A percentile compares a stretch with the other conserved stretches of the same genome.
Evolutionary conservation across 805 yeast species (phyloP).

Genomic region (Ogataea parapolymorpha): DNA sequence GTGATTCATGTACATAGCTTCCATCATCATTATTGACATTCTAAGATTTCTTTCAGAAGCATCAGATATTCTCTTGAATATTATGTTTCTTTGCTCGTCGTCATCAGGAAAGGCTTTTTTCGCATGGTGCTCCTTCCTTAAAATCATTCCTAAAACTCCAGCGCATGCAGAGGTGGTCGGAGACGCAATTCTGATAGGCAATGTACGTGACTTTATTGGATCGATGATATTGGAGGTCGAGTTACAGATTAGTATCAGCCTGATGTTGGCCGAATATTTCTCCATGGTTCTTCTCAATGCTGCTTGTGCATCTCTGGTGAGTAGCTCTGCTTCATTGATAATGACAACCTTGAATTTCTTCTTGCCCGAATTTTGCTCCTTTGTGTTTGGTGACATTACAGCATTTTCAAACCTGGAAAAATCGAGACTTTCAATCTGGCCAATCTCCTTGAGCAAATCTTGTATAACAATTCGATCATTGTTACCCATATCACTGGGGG

Average conservation of each 20-base stretch:
- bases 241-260: slow-evolving; percentile 81
- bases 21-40: slow-evolving; percentile 72
- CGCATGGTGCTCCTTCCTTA: slow-evolving; percentile 50
- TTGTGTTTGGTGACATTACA: slow-evolving; percentile 37
- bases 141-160: slow-evolving; percentile 51
- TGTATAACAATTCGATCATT: slow-evolving; percentile 94
- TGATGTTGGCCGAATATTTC: slow-evolving; percentile 81
- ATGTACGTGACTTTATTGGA: slow-evolving; percentile 91
- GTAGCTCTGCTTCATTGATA: slow-evolving; percentile 86
- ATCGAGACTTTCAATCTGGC: slow-evolving; percentile 94
- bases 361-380: slow-evolving; percentile 19
- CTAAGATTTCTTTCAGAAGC: slow-evolving; percentile 71
- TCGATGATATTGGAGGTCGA: slow-evolving; percentile 88
- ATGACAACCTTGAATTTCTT: slow-evolving; percentile 75
- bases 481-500: slow-evolving; percentile 96
- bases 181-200: slow-evolving; percentile 82
- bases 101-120: slow-evolving; percentile 31
- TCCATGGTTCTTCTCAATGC: slow-evolving; percentile 96
- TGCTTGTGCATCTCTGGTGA: slow-evolving; percentile 92
- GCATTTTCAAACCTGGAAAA: slow-evolving; percentile 44
- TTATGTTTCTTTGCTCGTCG: slow-evolving; percentile 30
- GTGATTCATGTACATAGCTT: slow-evolving; percentile 73
- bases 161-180: slow-evolving; percentile 64
- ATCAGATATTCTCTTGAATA: slow-evolving; percentile 50
- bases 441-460: slow-evolving; percentile 88